Evolutionary conservation across 2,329 filamentous ascomycete species (phyloP).

Genomic region (Chrysoporthe puriensis): DNA sequence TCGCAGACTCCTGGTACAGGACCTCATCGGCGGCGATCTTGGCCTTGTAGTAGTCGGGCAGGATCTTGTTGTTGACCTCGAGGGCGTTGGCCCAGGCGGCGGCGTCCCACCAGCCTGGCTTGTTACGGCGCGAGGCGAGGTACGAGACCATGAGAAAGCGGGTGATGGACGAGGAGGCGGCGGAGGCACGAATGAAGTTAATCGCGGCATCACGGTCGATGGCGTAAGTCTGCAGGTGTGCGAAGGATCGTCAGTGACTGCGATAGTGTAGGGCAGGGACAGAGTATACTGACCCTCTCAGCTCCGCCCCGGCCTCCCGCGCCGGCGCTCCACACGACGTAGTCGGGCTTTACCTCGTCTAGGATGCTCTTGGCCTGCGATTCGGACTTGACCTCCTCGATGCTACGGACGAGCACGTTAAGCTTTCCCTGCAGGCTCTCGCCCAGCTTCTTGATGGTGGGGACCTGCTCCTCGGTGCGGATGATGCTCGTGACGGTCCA

Average conservation of each 20-base stretch:
- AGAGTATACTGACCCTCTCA: slow-evolving; percentile 44
- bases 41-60: slow-evolving; percentile 61
- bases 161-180: slow-evolving; percentile 55
- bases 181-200: slow-evolving; percentile 63
- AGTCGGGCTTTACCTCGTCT: slow-evolving; percentile 63
- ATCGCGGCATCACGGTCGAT: slow-evolving; percentile 68
- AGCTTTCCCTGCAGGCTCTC: slow-evolving; percentile 61
- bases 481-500: slow-evolving; percentile 82
- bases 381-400: slow-evolving; percentile 71
- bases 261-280: background rate
- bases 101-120: slow-evolving; percentile 60
- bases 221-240: slow-evolving; percentile 50
- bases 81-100: slow-evolving; percentile 48
- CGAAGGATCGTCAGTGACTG: background rate
- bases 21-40: slow-evolving; percentile 64
- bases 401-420: slow-evolving; percentile 69
- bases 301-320: slow-evolving; percentile 64
- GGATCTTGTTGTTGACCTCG: slow-evolving; percentile 45
- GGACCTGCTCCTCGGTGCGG: slow-evolving; percentile 69
- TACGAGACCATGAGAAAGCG: slow-evolving; percentile 70
- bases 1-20: slow-evolving; percentile 52
- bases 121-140: slow-evolving; percentile 53
- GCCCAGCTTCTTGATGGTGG: slow-evolving; percentile 65
- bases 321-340: slow-evolving; percentile 70
- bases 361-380: slow-evolving; percentile 66